Conservation (phyloP, 345 rosid species). For the Passiflora organensis region DNA sequence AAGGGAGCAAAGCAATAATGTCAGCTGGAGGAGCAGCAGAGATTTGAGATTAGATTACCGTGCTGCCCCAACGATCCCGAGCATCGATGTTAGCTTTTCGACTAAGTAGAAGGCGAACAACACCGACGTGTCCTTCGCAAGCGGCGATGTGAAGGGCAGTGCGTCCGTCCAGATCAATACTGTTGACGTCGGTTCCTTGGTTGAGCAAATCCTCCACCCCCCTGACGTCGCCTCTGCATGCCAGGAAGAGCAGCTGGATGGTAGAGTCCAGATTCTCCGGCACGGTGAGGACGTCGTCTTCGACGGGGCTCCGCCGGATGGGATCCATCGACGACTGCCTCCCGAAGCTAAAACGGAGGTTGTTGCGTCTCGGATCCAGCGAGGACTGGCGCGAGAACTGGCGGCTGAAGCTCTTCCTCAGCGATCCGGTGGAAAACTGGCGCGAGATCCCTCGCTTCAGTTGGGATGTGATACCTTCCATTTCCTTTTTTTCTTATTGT, state of each 20-base stretch:
- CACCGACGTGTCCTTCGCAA: slow-evolving; percentile 80
- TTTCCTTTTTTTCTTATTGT: no score
- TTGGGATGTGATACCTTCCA: slow-evolving; percentile 59
- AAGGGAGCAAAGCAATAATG: no score
- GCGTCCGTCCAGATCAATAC: slow-evolving; percentile 92
- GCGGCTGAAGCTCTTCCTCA: slow-evolving; percentile 43
- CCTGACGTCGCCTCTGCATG: slow-evolving; percentile 59
- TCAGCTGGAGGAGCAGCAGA: no score
- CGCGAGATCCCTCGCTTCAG: slow-evolving; percentile 72
- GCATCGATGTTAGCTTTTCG: slow-evolving; percentile 82
- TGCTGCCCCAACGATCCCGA: slow-evolving; percentile 99
- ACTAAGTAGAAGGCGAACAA: slow-evolving; percentile 58
- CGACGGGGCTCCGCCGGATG: slow-evolving; percentile 52
- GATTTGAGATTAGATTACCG: slow-evolving; percentile 57
- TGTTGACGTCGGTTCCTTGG: slow-evolving; percentile 74
- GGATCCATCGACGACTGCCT: slow-evolving; percentile 86
- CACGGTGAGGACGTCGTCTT: slow-evolving; percentile 46
- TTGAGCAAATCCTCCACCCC: slow-evolving; percentile 75
- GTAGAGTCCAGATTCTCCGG: slow-evolving; percentile 94
- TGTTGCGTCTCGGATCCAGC: slow-evolving; percentile 68
- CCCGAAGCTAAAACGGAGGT: slow-evolving; percentile 73
- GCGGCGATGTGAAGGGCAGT: slow-evolving; percentile 94
- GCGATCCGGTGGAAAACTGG: slow-evolving; percentile 70
- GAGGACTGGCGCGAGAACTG: slow-evolving; percentile 62
- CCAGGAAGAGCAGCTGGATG: slow-evolving; percentile 87